Percentiles rank a stretch among this genome's conserved stretches.
These are phyloP conservation scores for Nectriaceae sp. DNA, from an alignment of 2,329 filamentous ascomycete genomes.

Conservation along the genomic window DNA sequence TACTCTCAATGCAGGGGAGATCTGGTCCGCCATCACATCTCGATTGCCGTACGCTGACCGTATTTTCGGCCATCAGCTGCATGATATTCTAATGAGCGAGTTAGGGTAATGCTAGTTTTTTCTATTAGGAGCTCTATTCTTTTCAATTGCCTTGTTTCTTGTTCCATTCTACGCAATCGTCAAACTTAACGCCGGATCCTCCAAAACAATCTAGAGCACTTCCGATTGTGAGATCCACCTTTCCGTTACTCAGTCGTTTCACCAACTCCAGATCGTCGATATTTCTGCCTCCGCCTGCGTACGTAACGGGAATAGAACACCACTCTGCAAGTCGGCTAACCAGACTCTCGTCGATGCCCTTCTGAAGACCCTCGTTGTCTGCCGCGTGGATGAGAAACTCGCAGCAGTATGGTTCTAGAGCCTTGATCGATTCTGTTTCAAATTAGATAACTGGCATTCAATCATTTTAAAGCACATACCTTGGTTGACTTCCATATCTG, in stretches of 20 bases:
- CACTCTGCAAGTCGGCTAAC: constrained; percentile 77
- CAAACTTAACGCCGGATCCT: constrained; percentile 80
- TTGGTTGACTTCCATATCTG: constrained; percentile 90
- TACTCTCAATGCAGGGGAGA: no score
- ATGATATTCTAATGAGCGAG: no score
- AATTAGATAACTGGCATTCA: constrained; percentile 12
- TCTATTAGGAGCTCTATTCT: no score
- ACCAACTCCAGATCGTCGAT: constrained; percentile 83
- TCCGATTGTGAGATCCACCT: constrained; percentile 91
- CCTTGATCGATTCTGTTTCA: constrained; percentile 70
- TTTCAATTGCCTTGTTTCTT: constrained; percentile 44
- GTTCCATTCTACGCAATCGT: constrained; percentile 92
- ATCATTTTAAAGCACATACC: constrained; percentile 51
- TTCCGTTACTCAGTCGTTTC: constrained; percentile 73
- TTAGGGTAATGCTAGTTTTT: no score
- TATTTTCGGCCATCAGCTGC: no score
- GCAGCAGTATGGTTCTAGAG: constrained; percentile 87
- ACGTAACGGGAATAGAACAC: constrained; percentile 92
- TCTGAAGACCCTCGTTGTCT: constrained; percentile 92
- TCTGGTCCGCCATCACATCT: no score
- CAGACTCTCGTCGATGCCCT: constrained; percentile 84
- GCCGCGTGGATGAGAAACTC: constrained; percentile 98
- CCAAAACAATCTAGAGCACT: constrained; percentile 97
- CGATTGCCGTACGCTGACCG: no score
- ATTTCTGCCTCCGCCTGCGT: constrained; percentile 88